Conservation (phyloP, 1,139 yeast species). For the Yamadazyma songkhlaensis region DNA sequence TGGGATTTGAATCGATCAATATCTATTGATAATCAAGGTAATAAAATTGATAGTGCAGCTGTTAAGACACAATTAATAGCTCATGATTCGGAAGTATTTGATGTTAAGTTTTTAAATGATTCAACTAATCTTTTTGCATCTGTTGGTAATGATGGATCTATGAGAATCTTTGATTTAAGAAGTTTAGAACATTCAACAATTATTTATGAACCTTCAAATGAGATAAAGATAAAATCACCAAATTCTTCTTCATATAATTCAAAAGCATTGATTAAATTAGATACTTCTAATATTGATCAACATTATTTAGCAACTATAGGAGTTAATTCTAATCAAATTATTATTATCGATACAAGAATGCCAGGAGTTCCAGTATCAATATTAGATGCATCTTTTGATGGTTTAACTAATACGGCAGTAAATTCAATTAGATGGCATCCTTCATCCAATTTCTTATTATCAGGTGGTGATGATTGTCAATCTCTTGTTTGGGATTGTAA, state of each 20-base stretch:
- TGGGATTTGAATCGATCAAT: constrained; percentile 70
- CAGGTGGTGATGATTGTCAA: constrained; percentile 92
- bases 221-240: constrained; percentile 3
- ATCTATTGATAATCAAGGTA: constrained; percentile 7
- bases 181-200: constrained; percentile 92
- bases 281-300: constrained; percentile 80
- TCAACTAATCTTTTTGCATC: constrained; percentile 82
- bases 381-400: constrained; percentile 63
- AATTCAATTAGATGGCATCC: constrained; percentile 89
- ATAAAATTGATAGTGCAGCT: constrained; percentile 53
- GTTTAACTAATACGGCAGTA: constrained; percentile 48
- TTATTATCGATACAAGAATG: constrained; percentile 78
- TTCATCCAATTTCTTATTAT: constrained; percentile 56
- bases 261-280: constrained; percentile 68
- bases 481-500: constrained; percentile 80
- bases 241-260: constrained; percentile 25
- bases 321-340: constrained; percentile 62
- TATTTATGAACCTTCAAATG: constrained; percentile 61
- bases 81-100: constrained; percentile 93
- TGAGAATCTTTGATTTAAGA: constrained; percentile 86
- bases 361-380: constrained; percentile 79
- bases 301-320: constrained; percentile 77
- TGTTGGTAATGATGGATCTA: constrained; percentile 95
- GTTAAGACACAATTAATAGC: constrained; percentile 95
- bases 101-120: constrained; percentile 78